Conservation (phyloP, 2,329 filamentous ascomycete genomes). For the Colletotrichum australisinense region DNA sequence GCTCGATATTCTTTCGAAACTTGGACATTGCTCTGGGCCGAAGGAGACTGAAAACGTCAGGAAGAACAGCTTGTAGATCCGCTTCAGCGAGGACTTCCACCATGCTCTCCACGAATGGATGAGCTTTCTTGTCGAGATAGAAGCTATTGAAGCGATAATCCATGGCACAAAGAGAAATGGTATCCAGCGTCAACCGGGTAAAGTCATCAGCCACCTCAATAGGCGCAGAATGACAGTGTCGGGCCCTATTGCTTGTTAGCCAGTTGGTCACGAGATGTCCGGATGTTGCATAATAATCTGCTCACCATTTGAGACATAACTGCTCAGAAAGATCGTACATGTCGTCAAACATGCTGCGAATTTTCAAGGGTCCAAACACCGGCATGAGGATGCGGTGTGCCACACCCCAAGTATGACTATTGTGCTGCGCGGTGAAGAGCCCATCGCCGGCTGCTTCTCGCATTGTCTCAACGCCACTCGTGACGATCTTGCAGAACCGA, state of each 20-base stretch:
- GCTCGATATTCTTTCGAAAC: constrained; percentile 60
- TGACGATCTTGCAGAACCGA: neutral
- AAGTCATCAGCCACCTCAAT: constrained; percentile 69
- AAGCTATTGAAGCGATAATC: constrained; percentile 71
- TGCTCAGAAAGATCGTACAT: constrained; percentile 64
- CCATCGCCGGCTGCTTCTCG: constrained; percentile 1
- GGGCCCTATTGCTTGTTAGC: constrained; percentile 50
- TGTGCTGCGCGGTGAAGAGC: constrained; percentile 1
- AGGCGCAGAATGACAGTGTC: constrained; percentile 50
- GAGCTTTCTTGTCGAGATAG: constrained; percentile 63
- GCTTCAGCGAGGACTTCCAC: constrained; percentile 65
- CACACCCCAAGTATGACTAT: constrained; percentile 47
- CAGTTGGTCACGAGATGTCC: too few relatives aligned
- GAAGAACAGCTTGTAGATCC: constrained; percentile 57
- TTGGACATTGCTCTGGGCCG: constrained; percentile 49
- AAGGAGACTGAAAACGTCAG: constrained; percentile 48
- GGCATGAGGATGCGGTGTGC: constrained; percentile 75
- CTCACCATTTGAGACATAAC: constrained; percentile 58
- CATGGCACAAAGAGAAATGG: constrained; percentile 69
- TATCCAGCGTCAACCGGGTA: constrained; percentile 71
- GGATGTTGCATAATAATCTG: too few relatives aligned
- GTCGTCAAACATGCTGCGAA: constrained; percentile 68
- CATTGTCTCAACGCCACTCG: neutral
- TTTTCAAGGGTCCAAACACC: constrained; percentile 75
- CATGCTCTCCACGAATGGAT: constrained; percentile 77